Evolutionary conservation across 2,329 filamentous ascomycete genomes (phyloP), one percentile per base, ranked within the genome.

Genomic region (Ceratocystiopsis brevicomis): DNA sequence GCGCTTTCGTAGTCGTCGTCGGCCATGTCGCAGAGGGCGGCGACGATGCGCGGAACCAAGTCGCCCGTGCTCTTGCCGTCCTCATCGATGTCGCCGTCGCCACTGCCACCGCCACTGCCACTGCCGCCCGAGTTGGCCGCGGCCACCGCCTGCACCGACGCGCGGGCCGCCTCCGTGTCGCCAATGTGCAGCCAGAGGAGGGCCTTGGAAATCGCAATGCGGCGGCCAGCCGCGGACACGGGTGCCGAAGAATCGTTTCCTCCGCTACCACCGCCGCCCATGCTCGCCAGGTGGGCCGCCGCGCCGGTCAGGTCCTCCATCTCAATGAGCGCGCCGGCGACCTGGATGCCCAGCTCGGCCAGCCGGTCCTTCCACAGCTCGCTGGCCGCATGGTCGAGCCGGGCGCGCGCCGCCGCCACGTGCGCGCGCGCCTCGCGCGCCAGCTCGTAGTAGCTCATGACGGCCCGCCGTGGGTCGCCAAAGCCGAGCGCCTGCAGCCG

Each of bases 361-460:
- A 96, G 66, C 21, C 88, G 64, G 1, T 61, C 61, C 50, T 73
- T 76, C 88, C 88, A 96, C 6, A 80, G 52, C 49, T 68, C 64
- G 15, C 67, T 63, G 18, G 73, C 72, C 1, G 74, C 66, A 41
- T 69, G 65, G 11, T 71, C 67, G 36, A 66, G 63, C 32, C 50
- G 53, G 12, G 51, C 54, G 6, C 53, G 55, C 0, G 73, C 67
- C 32, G 61, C 65, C 16, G 63, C 60, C 6, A 83, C 64, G 45
- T 71, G 68, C 2, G 65, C 63, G 16, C 86, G 68, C 2, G 83
- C 84, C 58, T 93, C 85, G 10, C 81, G 63, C 0, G 79, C 86
- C 2, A 96, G 69, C 49, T 94, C 86, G 56, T 94, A 93, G 56
- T 93, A 84, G 38, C 81, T 82, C 68, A 90, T 88, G 45, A 98